These are phyloP conservation scores for Cutaneotrichosporon cutaneum DNA, from an alignment of 1,284 basidiomycete species.

Conservation along the genomic window DNA sequence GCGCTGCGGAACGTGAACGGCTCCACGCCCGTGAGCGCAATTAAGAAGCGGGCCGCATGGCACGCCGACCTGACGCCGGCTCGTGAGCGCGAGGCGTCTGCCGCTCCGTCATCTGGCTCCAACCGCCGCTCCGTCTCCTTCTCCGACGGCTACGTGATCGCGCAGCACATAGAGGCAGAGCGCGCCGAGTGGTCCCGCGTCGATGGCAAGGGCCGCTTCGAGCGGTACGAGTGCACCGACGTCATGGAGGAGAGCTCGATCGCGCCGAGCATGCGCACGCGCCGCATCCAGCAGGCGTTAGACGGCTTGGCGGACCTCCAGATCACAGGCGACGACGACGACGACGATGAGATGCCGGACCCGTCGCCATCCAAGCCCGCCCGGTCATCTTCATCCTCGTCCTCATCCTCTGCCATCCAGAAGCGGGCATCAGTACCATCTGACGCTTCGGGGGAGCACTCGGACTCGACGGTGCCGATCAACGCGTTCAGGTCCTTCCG, in stretches of 20 bases:
- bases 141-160: conserved; percentile 70
- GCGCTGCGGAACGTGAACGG: conserved; percentile 39
- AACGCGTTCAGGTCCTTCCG: conserved; percentile 28
- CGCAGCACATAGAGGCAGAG: conserved; percentile 15
- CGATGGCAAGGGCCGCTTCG: conserved; percentile 18
- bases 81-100: conserved; percentile 14
- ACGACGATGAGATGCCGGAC: conserved; percentile 32
- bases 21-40: conserved; percentile 45
- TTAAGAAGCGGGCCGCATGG: conserved; percentile 51
- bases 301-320: conserved; percentile 66
- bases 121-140: conserved; percentile 82
- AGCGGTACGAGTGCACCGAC: conserved; percentile 12
- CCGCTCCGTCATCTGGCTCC: conserved; percentile 26
- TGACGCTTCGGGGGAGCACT: conserved; percentile 14
- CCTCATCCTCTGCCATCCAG: background rate
- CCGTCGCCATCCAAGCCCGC: conserved; percentile 66
- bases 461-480: conserved; percentile 23
- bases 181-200: conserved; percentile 30
- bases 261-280: conserved; percentile 67
- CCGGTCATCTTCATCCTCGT: conserved; percentile 24
- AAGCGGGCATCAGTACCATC: background rate
- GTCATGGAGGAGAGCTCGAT: conserved; percentile 44
- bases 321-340: conserved; percentile 55
- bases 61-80: conserved; percentile 42
- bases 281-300: conserved; percentile 74